A percentile compares a stretch with the other conserved stretches of the same genome.
Conservation (phyloP, 73 alveolate species). For the Paramecium pentaurelia region DNA sequence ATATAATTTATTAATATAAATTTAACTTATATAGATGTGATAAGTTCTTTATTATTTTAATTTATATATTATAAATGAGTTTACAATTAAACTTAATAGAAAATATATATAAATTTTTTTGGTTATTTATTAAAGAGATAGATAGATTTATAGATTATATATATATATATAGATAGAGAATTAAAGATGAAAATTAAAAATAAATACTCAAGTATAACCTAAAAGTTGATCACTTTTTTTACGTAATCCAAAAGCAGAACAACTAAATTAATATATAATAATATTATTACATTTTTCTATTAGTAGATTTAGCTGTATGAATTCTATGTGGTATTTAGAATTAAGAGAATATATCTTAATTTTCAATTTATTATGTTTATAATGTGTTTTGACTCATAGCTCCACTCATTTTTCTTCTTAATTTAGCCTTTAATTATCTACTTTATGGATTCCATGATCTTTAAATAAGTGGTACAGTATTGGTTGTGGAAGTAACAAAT, state of each 20-base stretch:
- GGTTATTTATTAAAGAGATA: no score
- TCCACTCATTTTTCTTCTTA: neutral
- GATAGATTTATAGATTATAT: no score
- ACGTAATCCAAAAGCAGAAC: neutral
- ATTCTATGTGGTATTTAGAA: neutral
- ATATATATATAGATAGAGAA: neutral
- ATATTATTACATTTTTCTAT: neutral
- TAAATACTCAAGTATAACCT: neutral
- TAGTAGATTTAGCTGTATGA: neutral
- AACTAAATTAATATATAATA: neutral
- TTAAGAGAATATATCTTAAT: neutral
- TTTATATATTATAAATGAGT: no score
- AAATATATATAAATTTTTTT: no score
- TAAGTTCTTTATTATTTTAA: no score
- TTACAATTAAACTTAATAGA: no score
- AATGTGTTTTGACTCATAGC: neutral
- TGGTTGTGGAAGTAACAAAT: neutral
- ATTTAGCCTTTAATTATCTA: neutral
- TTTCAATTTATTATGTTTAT: neutral
- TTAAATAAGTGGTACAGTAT: neutral
- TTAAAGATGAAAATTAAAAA: neutral
- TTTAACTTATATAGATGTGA: no score
- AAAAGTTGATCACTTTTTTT: neutral
- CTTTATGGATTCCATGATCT: neutral
- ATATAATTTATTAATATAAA: no score